Evolutionary conservation across 805 yeast genomes (phyloP).

Genomic region (Metschnikowia arizonensis): DNA sequence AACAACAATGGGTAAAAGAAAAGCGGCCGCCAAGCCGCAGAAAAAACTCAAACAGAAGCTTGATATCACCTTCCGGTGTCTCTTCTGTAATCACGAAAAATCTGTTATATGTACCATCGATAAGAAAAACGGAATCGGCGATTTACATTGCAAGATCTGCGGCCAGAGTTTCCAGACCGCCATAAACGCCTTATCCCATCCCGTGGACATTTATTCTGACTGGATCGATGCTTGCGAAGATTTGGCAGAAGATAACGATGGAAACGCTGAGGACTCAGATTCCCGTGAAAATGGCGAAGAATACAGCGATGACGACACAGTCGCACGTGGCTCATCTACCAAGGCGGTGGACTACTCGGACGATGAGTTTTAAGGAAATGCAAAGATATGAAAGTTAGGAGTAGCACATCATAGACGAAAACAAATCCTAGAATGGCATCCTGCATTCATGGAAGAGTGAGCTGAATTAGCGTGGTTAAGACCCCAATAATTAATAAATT

Average conservation of each 20-base stretch:
- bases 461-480: not conserved
- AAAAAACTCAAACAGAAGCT: constrained; percentile 72
- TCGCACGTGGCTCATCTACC: constrained; percentile 9
- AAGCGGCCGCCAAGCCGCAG: constrained; percentile 71
- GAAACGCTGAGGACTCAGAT: constrained; percentile 21
- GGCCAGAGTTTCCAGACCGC: constrained; percentile 91
- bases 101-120: constrained; percentile 86
- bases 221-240: constrained; percentile 98
- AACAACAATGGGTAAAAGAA: constrained; percentile 65
- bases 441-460: not conserved
- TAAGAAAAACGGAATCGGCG: constrained; percentile 80
- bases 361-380: constrained; percentile 23
- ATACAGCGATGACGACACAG: constrained; percentile 33
- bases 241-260: constrained; percentile 62
- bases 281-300: constrained; percentile 25
- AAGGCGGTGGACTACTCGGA: constrained; percentile 26
- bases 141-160: constrained; percentile 84
- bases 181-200: constrained; percentile 78
- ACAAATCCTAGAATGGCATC: not conserved
- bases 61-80: constrained; percentile 81
- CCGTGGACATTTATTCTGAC: constrained; percentile 92
- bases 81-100: constrained; percentile 93
- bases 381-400: not conserved
- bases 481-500: not conserved
- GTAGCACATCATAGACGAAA: not conserved